Evolutionary conservation across 495 filamentous ascomycete species (phyloP).

Genomic region (Chaetomidium leptoderma): DNA sequence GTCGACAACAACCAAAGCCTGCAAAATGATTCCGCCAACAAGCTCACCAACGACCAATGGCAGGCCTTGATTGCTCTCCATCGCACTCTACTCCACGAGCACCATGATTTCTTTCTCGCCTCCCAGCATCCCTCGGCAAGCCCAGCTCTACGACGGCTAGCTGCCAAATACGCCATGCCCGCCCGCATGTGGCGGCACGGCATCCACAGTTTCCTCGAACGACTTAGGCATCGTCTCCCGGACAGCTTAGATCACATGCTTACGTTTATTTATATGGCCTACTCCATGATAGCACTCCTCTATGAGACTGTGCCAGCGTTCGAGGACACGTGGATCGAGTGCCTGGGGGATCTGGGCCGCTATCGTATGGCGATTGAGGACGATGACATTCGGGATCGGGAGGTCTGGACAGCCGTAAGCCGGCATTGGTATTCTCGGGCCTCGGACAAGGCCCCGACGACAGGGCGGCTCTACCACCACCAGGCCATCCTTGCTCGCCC

Average conservation of each 20-base stretch:
- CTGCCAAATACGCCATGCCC: slow-evolving; percentile 73
- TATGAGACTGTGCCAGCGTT: slow-evolving; percentile 72
- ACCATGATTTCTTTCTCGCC: slow-evolving; percentile 75
- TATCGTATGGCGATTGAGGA: slow-evolving; percentile 74
- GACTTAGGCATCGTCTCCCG: slow-evolving; percentile 66
- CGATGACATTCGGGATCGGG: slow-evolving; percentile 62
- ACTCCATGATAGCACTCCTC: slow-evolving; percentile 74
- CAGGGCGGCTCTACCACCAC: slow-evolving; percentile 79
- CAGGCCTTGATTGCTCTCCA: slow-evolving; percentile 69
- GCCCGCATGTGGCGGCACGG: slow-evolving; percentile 66
- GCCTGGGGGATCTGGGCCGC: slow-evolving; percentile 69
- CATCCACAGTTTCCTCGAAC: slow-evolving; percentile 70
- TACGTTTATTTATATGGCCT: slow-evolving; percentile 74
- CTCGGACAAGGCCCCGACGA: slow-evolving; percentile 62
- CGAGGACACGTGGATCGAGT: slow-evolving; percentile 87
- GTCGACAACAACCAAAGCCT: slow-evolving; percentile 59
- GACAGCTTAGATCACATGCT: slow-evolving; percentile 73
- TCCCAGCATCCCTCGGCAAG: slow-evolving; percentile 70
- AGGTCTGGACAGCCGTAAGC: slow-evolving; percentile 73
- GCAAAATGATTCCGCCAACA: slow-evolving; percentile 34
- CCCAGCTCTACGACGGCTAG: slow-evolving; percentile 52
- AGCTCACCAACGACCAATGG: slow-evolving; percentile 62
- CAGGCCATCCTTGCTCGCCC: slow-evolving; percentile 76
- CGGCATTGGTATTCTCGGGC: slow-evolving; percentile 79
- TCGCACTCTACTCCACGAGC: slow-evolving; percentile 64